Evolutionary conservation across 306 rosid species (phyloP), one percentile per base, ranked within the genome.

Genomic region (Mucuna pruriens): DNA sequence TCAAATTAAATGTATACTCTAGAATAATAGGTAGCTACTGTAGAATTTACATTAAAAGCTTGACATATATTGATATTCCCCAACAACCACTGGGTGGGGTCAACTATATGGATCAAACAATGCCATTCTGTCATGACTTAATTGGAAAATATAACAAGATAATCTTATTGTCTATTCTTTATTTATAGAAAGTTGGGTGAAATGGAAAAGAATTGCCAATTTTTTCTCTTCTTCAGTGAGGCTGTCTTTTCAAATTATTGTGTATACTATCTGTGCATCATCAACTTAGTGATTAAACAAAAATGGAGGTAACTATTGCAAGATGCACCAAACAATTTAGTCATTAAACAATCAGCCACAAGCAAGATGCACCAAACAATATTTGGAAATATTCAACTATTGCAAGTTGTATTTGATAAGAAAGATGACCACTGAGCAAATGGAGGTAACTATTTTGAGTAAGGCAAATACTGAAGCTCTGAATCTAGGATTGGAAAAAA

Each of bases 311-410:
- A n/a, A n/a, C n/a, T n/a, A n/a, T n/a, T n/a, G n/a, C n/a, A n/a
- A n/a, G n/a, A n/a, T n/a, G n/a, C n/a, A n/a, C n/a, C n/a, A n/a
- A n/a, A n/a, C n/a, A n/a, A n/a, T n/a, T n/a, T n/a, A n/a, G n/a
- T n/a, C n/a, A n/a, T n/a, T n/a, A n/a, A n/a, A n/a, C n/a, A n/a
- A 82, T 72, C 79, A 61, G 44, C 84, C 40, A 77, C 20, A 9
- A 34, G 70, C 57, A 71, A 79, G 66, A 65, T 19, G 45, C 26
- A 62, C 63, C 25, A 48, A 85, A 40, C 45, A 36, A 46, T 58
- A 51, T 74, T 40, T 74, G 49, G 23, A 61, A 45, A 57, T 36
- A 67, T 66, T 55, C 78, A 29, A 49, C 36, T 29, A 38, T 29
- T 48, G 78, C 78, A 31, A 45, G 51, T 33, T 20, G 6, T 58